Evolutionary conservation across 306 rosid species (phyloP), one percentile per base, ranked within the genome.

Genomic region (Fagus sylvatica): DNA sequence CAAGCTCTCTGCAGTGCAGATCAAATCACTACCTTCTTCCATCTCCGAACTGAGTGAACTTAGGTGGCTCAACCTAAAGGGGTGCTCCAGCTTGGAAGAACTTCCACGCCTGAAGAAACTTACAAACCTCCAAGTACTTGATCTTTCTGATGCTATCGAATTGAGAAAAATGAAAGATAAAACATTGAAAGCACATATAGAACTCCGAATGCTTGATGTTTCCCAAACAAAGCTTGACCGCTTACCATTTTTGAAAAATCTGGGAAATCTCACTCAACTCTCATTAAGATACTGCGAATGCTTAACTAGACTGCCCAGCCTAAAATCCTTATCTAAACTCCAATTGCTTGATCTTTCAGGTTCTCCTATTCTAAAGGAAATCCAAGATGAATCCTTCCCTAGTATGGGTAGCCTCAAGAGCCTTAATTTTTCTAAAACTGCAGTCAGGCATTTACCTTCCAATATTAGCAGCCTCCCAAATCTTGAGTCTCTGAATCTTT

Each of bases 81-180:
- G 76, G 7, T 85, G 88, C 40, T 28, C 53, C 4, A 2, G n/a
- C 32, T 78, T 85, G 66, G 11, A 19, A 48, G 37, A 17, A 19
- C 71, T 85, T 68, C 81, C 81, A 36, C 75, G 48, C 39, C 33
- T 85, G 3, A 60, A 36, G 49, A 13, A 30, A 1, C 64, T 72
- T 0, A 1, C 0, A 43, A 67, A 59, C 12, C 84, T 85, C 16
- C 28, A 56, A 78, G 67, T 81, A 55, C 66, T 85, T 81, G 88
- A 85, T 85, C 84, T 85, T 57, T 79, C 84, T 56, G 84, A 86
- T 75, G 78, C 86, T 51, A 59, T 40, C 43, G 72, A 76, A 33
- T 73, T 85, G 66, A 55, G 0, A 19, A 72, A 5, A 28, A 10
- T 85, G 40, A 28, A 2, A 59, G 84, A 75, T 66, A 75, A 78